A percentile compares a stretch with the other conserved stretches of the same genome.
These are phyloP conservation scores for Aspergillus affinis DNA, from an alignment of 495 filamentous ascomycete species.

Conservation along the genomic window DNA sequence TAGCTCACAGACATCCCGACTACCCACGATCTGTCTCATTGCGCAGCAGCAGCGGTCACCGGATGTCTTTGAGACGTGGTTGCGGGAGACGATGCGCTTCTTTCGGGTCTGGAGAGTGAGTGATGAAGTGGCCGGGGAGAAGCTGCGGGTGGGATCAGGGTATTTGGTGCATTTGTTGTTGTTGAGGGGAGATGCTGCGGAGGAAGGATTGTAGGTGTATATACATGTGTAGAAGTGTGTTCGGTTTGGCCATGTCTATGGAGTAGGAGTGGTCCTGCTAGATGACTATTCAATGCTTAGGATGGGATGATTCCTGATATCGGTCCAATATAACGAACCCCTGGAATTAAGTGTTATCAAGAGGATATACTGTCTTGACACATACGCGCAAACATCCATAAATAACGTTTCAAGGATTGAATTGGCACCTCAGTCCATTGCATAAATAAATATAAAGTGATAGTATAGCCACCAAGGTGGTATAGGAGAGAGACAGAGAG, in stretches of 20 bases:
- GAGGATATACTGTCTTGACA: too few species aligned
- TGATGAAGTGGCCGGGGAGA: slow-evolving; percentile 54
- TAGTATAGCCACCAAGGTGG: neutral
- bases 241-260: too few species aligned
- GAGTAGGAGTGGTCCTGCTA: too few species aligned
- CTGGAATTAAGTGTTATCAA: too few species aligned
- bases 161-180: slow-evolving; percentile 46
- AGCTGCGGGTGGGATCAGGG: slow-evolving; percentile 52
- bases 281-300: too few species aligned
- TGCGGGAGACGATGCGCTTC: slow-evolving; percentile 58
- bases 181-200: slow-evolving; percentile 21
- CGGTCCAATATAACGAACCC: too few species aligned
- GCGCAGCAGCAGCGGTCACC: slow-evolving; percentile 83
- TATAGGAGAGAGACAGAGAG: neutral
- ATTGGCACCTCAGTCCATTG: neutral
- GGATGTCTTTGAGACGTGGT: slow-evolving; percentile 82
- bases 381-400: too few species aligned
- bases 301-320: too few species aligned
- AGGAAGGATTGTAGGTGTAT: too few species aligned
- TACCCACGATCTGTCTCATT: slow-evolving; percentile 66
- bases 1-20: neutral
- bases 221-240: too few species aligned
- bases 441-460: neutral
- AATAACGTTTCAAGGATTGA: neutral
- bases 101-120: slow-evolving; percentile 82